Evolutionary conservation across 192 early-diverging fungal species (phyloP).

Genomic region (Rhizophagus clarus): DNA sequence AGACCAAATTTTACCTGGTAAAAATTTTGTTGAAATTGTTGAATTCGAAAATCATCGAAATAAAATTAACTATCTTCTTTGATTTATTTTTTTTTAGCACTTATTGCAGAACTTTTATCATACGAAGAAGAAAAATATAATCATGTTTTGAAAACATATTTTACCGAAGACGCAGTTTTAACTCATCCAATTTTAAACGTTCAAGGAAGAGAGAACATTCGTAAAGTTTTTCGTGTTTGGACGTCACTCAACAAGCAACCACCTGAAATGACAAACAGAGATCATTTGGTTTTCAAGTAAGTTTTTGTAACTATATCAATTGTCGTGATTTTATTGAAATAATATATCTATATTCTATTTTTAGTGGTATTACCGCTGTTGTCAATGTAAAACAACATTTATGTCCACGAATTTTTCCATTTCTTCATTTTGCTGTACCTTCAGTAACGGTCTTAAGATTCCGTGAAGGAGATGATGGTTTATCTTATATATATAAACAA

Average conservation of each 20-base stretch:
- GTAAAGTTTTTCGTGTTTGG: slow-evolving; percentile 48
- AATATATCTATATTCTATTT: background rate
- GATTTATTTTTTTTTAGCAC: background rate
- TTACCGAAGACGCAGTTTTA: slow-evolving; percentile 51
- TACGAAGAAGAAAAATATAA: slow-evolving; percentile 54
- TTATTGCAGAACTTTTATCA: background rate
- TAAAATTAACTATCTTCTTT: no score
- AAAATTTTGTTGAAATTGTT: no score
- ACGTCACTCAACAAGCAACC: slow-evolving; percentile 41
- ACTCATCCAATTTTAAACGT: slow-evolving; percentile 52
- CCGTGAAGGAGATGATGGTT: slow-evolving; percentile 46
- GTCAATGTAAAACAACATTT: slow-evolving; percentile 55
- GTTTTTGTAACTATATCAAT: background rate
- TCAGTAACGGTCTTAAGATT: slow-evolving; percentile 55
- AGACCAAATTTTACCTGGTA: no score
- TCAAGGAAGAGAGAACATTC: slow-evolving; percentile 52
- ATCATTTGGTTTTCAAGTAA: slow-evolving; percentile 44
- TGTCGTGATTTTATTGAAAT: background rate
- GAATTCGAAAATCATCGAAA: no score
- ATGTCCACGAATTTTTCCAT: slow-evolving; percentile 53
- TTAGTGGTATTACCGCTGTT: slow-evolving; percentile 50
- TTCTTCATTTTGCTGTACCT: slow-evolving; percentile 50
- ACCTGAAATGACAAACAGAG: slow-evolving; percentile 33
- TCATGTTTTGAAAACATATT: slow-evolving; percentile 54
- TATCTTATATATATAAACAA: slow-evolving; percentile 53